Evolutionary conservation across 192 early-diverging fungal species (phyloP).

Genomic region (Gigaspora rosea): DNA sequence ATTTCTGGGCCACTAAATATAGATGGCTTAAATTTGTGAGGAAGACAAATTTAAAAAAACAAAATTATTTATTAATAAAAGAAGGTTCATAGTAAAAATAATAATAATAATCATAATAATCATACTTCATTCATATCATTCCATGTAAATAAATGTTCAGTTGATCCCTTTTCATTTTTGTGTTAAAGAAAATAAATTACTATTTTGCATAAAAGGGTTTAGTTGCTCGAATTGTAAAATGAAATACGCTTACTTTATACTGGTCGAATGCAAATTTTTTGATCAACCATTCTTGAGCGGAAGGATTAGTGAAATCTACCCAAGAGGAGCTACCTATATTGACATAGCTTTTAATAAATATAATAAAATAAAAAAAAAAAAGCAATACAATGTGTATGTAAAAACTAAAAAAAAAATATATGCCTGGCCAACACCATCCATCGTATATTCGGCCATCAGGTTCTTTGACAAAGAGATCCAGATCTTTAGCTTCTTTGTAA

Average conservation of each 20-base stretch:
- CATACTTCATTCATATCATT: constrained; percentile 97
- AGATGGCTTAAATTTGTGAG: constrained; percentile 56
- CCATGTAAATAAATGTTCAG: constrained; percentile 85
- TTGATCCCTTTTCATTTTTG: constrained; percentile 59
- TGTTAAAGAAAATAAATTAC: neutral
- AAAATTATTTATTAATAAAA: constrained; percentile 15
- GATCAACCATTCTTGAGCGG: constrained; percentile 78
- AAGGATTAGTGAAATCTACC: constrained; percentile 87
- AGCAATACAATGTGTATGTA: no score
- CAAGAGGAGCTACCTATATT: constrained; percentile 70
- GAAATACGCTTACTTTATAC: constrained; percentile 49
- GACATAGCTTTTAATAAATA: no score
- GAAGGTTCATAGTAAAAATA: neutral
- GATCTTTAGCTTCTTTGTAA: constrained; percentile 74
- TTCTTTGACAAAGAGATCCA: constrained; percentile 79
- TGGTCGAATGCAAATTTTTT: constrained; percentile 73
- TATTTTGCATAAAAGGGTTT: neutral
- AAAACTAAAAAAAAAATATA: no score
- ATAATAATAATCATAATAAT: neutral
- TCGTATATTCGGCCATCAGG: constrained; percentile 76
- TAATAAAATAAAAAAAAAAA: no score
- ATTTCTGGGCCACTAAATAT: constrained; percentile 98
- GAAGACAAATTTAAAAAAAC: constrained; percentile 33
- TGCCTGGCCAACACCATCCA: constrained; percentile 97
- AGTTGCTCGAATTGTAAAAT: neutral